Evolutionary conservation across 2,329 filamentous ascomycete genomes (phyloP).

Genomic region (Cephalotrichum gorgonifer): DNA sequence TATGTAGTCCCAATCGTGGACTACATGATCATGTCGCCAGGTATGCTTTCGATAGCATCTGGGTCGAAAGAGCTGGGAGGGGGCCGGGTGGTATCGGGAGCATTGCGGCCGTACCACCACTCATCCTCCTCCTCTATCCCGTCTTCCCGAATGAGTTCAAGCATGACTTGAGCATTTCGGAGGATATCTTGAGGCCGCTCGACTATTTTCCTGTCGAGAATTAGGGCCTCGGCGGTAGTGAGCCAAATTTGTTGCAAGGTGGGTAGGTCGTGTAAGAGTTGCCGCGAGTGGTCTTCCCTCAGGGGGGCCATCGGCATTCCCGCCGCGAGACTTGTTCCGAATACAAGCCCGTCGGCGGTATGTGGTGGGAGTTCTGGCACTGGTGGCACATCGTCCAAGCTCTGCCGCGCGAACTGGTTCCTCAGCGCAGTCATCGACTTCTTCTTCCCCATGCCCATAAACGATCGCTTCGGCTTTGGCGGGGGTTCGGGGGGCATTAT

Average conservation of each 20-base stretch:
- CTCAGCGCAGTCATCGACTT: slow-evolving; percentile 31
- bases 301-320: slow-evolving; percentile 54
- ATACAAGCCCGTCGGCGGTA: slow-evolving; percentile 23
- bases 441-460: slow-evolving; percentile 46
- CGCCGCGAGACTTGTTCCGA: slow-evolving; percentile 47
- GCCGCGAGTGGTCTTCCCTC: slow-evolving; percentile 35
- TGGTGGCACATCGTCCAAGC: slow-evolving; percentile 16
- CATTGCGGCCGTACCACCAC: slow-evolving; percentile 48
- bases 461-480: slow-evolving; percentile 38
- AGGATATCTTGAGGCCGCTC: slow-evolving; percentile 49
- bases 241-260: slow-evolving; percentile 51
- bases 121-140: slow-evolving; percentile 49
- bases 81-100: slow-evolving; percentile 44
- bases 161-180: slow-evolving; percentile 50
- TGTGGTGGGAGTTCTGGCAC: not conserved
- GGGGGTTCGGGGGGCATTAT: slow-evolving; percentile 23
- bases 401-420: slow-evolving; percentile 5
- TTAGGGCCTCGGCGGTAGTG: slow-evolving; percentile 51
- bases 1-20: not conserved
- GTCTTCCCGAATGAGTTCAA: slow-evolving; percentile 55
- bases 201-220: slow-evolving; percentile 49
- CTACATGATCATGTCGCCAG: slow-evolving; percentile 18
- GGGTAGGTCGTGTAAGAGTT: slow-evolving; percentile 44
- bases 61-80: slow-evolving; percentile 40
- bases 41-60: slow-evolving; percentile 27